phyloP scores from a whole-genome alignment of 2,329 filamentous ascomycete species.

The Penicillium sp. region DNA sequence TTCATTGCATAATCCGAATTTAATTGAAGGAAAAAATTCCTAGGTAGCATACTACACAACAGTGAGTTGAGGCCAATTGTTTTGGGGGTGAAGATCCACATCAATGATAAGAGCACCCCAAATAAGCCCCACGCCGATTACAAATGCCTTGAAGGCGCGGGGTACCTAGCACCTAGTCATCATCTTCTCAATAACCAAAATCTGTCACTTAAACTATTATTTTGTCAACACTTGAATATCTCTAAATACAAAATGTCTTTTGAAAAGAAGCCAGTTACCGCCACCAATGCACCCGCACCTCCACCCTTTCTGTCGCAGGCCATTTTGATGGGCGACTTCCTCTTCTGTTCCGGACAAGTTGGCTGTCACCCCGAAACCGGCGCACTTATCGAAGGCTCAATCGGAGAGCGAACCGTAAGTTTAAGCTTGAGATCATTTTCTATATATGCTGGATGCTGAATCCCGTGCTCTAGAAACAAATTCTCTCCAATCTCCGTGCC shows the following conservation, averaged over 20 bases:
- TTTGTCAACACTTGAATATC: background rate
- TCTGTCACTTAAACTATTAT: background rate
- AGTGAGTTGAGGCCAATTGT: background rate
- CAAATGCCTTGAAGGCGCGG: background rate
- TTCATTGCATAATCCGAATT: too few relatives aligned
- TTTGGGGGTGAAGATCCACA: too few relatives aligned
- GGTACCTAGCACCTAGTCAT: background rate
- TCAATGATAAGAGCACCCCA: background rate
- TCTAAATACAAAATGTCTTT: conserved; percentile 5
- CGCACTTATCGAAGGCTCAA: conserved; percentile 55
- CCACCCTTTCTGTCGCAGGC: conserved; percentile 58
- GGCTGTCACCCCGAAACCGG: conserved; percentile 56
- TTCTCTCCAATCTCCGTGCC: conserved; percentile 54
- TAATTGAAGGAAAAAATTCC: too few relatives aligned
- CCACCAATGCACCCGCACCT: conserved; percentile 49
- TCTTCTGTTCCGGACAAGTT: conserved; percentile 67
- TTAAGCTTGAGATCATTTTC: background rate
- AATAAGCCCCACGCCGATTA: background rate
- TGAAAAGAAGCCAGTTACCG: conserved; percentile 33
- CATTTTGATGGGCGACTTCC: conserved; percentile 60
- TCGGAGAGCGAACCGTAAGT: conserved; percentile 55
- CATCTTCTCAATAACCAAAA: background rate
- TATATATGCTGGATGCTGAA: background rate
- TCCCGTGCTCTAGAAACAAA: conserved; percentile 45
- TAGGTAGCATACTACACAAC: too few relatives aligned